Conservation (phyloP, 2,329 filamentous ascomycete genomes). For the Curvularia verruculosa region DNA sequence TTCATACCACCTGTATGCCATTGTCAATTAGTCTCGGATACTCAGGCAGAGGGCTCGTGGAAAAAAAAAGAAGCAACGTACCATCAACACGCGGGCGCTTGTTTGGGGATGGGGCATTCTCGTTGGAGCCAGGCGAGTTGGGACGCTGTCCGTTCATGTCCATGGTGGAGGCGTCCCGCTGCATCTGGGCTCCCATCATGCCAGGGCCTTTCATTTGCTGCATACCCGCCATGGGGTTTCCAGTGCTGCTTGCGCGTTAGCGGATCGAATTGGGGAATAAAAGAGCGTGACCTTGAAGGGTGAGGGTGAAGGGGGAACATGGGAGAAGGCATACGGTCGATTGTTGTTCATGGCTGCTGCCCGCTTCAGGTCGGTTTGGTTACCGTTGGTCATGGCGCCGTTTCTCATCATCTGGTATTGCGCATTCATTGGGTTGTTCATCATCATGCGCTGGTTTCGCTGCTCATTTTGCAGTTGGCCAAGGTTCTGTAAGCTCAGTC, state of each 20-base stretch:
- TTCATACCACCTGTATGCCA: conserved; percentile 75
- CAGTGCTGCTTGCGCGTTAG: conserved; percentile 31
- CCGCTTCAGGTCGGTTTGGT: conserved; percentile 69
- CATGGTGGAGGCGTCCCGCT: conserved; percentile 84
- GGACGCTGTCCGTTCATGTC: conserved; percentile 79
- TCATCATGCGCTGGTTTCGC: conserved; percentile 72
- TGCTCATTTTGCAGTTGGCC: conserved; percentile 72
- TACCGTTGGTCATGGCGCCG: conserved; percentile 62
- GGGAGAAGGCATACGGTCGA: conserved; percentile 63
- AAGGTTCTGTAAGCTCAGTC: conserved; percentile 60
- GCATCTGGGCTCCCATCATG: conserved; percentile 77
- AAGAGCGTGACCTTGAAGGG: neutral
- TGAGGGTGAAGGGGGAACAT: too few species aligned
- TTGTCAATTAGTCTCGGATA: conserved; percentile 58
- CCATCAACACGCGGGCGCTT: conserved; percentile 86
- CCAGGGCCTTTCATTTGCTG: conserved; percentile 60
- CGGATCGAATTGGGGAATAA: neutral
- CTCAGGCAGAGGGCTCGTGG: conserved; percentile 52
- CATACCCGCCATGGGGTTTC: conserved; percentile 66
- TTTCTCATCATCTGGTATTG: conserved; percentile 66
- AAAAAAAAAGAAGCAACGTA: conserved; percentile 62
- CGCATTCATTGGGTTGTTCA: conserved; percentile 61
- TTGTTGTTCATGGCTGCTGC: conserved; percentile 83
- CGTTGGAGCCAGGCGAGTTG: conserved; percentile 79
- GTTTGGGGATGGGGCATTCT: conserved; percentile 89